Conservation (phyloP, 805 yeast genomes). For the Kuraishia hungarica region DNA sequence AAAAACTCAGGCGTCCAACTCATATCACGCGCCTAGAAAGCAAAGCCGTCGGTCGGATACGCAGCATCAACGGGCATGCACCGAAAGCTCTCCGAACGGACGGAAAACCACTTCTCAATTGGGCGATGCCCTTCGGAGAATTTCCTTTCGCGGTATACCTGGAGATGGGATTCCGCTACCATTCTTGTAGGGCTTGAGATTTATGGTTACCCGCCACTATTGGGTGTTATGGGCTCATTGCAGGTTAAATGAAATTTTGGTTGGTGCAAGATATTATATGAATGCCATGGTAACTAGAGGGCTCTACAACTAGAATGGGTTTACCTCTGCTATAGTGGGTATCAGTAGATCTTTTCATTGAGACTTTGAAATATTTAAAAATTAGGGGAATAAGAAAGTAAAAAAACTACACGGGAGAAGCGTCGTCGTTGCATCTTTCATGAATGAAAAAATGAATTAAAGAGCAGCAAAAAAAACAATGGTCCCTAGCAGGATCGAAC, state of each 20-base stretch:
- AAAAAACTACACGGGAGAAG: no score
- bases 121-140: neutral
- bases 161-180: neutral
- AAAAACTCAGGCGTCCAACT: neutral
- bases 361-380: no score
- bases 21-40: neutral
- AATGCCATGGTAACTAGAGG: no score
- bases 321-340: no score
- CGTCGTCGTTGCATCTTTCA: neutral
- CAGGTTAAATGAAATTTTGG: neutral
- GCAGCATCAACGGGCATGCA: neutral
- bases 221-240: neutral
- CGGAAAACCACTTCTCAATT: neutral
- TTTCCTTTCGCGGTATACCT: neutral
- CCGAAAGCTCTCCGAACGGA: neutral
- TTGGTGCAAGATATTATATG: no score
- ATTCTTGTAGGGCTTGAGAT: neutral
- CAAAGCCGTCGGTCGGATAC: neutral
- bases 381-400: no score
- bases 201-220: neutral
- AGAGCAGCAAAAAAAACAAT: slow-evolving; percentile 15
- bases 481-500: slow-evolving; percentile 88
- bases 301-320: no score
- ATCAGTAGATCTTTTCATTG: no score
- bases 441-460: no score